Evolutionary conservation across 2,329 filamentous ascomycete genomes (phyloP).

Genomic region (Balansia obtecta): DNA sequence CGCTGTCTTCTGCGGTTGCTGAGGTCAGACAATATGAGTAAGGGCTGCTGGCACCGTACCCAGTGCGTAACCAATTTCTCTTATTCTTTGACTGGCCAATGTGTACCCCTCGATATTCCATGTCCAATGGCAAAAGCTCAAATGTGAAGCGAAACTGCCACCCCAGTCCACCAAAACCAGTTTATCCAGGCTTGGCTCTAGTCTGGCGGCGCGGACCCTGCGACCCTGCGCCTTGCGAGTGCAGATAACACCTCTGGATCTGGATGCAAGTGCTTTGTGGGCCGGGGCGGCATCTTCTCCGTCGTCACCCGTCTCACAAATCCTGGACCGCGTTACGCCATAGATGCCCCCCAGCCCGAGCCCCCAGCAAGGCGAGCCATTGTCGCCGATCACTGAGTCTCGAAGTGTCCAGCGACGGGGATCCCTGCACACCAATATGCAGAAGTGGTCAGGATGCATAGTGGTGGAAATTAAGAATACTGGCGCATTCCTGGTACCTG

Average conservation of each 20-base stretch:
- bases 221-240: not conserved
- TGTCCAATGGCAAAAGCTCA: not conserved
- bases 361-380: not conserved
- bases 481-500: constrained; percentile 1
- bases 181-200: not conserved
- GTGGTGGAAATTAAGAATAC: not conserved
- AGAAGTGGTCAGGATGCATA: not conserved
- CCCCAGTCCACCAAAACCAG: not conserved
- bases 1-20: no score
- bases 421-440: not conserved
- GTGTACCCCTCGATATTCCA: not conserved
- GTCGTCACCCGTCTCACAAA: not conserved
- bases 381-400: constrained; percentile 1
- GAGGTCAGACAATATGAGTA: not conserved
- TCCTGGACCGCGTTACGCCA: constrained; percentile 1
- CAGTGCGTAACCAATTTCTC: no score
- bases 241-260: not conserved
- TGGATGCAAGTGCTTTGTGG: not conserved
- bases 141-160: not conserved
- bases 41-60: no score
- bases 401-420: not conserved
- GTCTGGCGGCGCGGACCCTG: not conserved
- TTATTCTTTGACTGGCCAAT: not conserved
- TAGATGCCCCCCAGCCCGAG: constrained; percentile 4
- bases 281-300: not conserved